Percentiles rank a stretch among this genome's conserved stretches.
phyloP scores from a whole-genome alignment of 495 filamentous ascomycete genomes.

The Neurospora sp. region DNA sequence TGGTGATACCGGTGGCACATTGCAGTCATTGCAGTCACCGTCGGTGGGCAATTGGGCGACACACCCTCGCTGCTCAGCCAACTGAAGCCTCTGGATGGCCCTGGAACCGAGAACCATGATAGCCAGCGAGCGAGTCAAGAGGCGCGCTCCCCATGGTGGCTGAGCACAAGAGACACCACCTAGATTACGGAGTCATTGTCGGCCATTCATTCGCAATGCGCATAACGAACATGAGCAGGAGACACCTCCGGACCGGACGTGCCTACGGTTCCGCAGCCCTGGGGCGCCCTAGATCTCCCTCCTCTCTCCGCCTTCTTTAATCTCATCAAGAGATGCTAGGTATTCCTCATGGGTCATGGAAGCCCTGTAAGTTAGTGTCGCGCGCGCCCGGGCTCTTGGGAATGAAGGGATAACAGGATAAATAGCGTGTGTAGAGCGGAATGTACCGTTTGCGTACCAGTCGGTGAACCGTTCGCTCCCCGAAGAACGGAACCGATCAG shows the following conservation, averaged over 20 bases:
- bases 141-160: not conserved
- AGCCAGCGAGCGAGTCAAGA: not conserved
- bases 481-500: not conserved
- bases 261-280: not conserved
- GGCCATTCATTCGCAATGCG: not conserved
- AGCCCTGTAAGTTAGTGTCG: not conserved
- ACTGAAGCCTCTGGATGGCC: not conserved
- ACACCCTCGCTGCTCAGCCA: not conserved
- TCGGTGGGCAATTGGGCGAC: not conserved
- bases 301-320: not conserved
- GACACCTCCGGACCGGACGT: not conserved
- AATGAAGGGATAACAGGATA: not conserved
- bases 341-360: not conserved
- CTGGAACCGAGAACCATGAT: not conserved
- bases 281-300: not conserved
- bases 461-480: not conserved
- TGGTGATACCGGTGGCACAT: slow-evolving; percentile 1
- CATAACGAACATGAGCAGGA: not conserved
- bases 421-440: not conserved
- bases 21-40: not conserved
- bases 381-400: not conserved
- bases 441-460: not conserved
- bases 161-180: not conserved
- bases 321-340: not conserved
- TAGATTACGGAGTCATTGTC: not conserved